Evolutionary conservation across 768 basidiomycete species (phyloP).

Genomic region (Sarcomyxa edulis): DNA sequence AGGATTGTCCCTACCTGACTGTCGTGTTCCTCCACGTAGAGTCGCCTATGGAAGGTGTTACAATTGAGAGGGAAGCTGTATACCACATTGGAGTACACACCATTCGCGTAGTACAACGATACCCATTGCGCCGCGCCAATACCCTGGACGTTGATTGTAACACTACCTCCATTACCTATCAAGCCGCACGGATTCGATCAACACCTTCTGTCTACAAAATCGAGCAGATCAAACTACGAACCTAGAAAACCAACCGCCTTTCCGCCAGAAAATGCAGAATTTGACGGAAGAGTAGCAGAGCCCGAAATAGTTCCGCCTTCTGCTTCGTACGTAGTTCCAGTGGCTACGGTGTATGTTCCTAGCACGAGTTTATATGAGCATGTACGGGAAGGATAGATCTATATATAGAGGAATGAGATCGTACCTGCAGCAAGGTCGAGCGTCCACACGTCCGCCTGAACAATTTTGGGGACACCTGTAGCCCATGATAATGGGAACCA

Average conservation of each 20-base stretch:
- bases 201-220: neutral
- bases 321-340: conserved; percentile 52
- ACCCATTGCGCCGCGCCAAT: conserved; percentile 53
- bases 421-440: conserved; percentile 39
- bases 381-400: neutral
- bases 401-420: conserved; percentile 4
- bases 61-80: neutral
- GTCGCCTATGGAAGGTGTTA: conserved; percentile 28
- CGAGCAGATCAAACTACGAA: conserved; percentile 17
- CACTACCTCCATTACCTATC: conserved; percentile 49
- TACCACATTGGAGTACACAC: too few species aligned
- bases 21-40: conserved; percentile 56
- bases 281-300: conserved; percentile 35
- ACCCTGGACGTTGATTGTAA: conserved; percentile 54
- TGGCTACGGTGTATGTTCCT: conserved; percentile 44
- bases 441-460: conserved; percentile 54
- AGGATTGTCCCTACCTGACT: conserved; percentile 34
- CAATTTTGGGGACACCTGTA: conserved; percentile 47
- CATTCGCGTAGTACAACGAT: conserved; percentile 56
- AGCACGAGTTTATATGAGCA: neutral
- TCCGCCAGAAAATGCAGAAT: conserved; percentile 47
- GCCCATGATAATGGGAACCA: conserved; percentile 59
- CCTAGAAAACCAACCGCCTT: conserved; percentile 52
- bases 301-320: conserved; percentile 47
- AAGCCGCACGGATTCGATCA: neutral